Conservation (phyloP, 2,329 filamentous ascomycete genomes). For the Colletotrichum chrysophilum region DNA sequence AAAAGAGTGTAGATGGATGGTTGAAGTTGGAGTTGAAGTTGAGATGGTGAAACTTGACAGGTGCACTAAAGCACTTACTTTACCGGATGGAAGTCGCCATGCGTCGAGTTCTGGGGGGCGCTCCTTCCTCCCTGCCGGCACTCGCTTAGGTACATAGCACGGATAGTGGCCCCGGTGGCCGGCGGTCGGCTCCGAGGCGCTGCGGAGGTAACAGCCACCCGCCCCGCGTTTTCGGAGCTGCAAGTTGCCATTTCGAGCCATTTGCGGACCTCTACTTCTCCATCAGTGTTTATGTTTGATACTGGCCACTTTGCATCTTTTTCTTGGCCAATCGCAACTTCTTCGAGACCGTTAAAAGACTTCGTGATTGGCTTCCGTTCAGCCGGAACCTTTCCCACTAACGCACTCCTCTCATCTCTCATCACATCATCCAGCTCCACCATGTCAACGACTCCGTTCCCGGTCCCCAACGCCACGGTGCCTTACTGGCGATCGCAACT, state of each 20-base stretch:
- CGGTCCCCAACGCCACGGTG: neutral
- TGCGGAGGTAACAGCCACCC: neutral
- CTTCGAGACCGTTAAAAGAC: neutral
- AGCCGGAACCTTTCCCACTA: neutral
- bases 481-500: conserved; percentile 15
- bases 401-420: neutral
- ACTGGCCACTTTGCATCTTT: neutral
- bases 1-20: neutral
- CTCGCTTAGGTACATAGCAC: neutral
- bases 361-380: neutral
- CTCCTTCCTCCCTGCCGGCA: neutral
- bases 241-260: neutral
- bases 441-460: neutral
- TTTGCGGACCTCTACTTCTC: neutral
- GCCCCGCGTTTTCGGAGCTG: neutral
- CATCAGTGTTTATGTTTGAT: neutral
- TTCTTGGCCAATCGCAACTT: neutral
- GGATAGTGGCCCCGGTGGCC: neutral
- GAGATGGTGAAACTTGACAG: neutral
- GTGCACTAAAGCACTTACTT: neutral
- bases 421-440: no score
- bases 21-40: neutral
- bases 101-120: neutral
- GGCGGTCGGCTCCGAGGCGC: conserved; percentile 5
- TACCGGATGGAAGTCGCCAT: neutral